Base-by-base conservation (phyloP, 306 rosid genomes). In the Malus sylvestris region DNA sequence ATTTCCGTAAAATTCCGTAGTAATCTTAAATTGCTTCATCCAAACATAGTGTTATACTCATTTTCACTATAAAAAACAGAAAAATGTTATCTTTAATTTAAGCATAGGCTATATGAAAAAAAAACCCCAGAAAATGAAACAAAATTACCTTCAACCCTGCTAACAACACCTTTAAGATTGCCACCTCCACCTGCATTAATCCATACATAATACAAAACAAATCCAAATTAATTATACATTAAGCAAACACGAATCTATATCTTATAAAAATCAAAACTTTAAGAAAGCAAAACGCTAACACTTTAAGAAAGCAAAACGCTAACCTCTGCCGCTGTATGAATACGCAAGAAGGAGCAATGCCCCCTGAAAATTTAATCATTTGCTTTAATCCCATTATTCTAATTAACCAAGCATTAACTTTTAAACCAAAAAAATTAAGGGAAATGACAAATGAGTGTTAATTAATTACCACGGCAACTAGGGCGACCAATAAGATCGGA, bases 71-170 rank as follows among this genome's bases (percentile, higher is more conserved):
- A 25, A 2, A 42, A 71, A 30, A 44, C 19, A 60, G 66, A 13
- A 11, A 61, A 25, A 61, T 27, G 29, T 61, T 23, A 14, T 61
- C 63, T 58, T 60, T 60, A 10, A 58, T 53, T 53, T 19, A 2
- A 70, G 19, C 22, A 33, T 3, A 38, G 23, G 27, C 23, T 10
- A 20, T 10, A n/a, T 6, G 11, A 10, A 11, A 33, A n/a, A 38
- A 66, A n/a, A 5, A 4, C 13, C 2, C 8, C 16, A n/a, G 61
- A 71, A 27, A 32, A 16, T 44, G 10, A 12, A n/a, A 3, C 13
- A 72, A 67, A 45, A 35, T 67, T 82, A 89, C 97, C 97, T 89
- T 88, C 89, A 79, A 86, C 82, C 86, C 87, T 79, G 86, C 83
- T 83, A 64, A 82, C 73, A 63, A 82, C 70, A 14, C 87, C 87